Evolutionary conservation across 2,329 filamentous ascomycete genomes (phyloP).

Genomic region (Neonectria neomacrospora): DNA sequence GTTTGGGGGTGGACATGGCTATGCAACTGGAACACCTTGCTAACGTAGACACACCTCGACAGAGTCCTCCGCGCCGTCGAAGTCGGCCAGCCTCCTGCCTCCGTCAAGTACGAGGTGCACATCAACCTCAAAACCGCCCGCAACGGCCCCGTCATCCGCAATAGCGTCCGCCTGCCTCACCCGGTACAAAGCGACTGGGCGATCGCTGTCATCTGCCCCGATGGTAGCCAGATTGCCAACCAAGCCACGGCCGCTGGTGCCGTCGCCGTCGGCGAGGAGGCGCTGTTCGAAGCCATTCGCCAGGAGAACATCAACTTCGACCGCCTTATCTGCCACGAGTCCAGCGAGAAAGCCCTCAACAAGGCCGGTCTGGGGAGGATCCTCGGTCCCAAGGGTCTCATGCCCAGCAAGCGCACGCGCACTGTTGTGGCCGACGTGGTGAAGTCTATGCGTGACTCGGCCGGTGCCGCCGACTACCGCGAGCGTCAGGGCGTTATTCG

Average conservation of each 20-base stretch:
- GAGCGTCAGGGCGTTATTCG: slow-evolving; percentile 87
- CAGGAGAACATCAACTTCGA: slow-evolving; percentile 87
- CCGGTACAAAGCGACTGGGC: slow-evolving; percentile 88
- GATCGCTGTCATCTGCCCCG: slow-evolving; percentile 92
- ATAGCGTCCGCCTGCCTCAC: slow-evolving; percentile 87
- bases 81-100: slow-evolving; percentile 80
- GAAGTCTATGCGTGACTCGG: slow-evolving; percentile 80
- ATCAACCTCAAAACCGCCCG: slow-evolving; percentile 85
- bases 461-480: slow-evolving; percentile 86
- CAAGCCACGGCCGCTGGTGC: slow-evolving; percentile 84
- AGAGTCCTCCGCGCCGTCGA: slow-evolving; percentile 94
- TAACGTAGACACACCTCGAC: slow-evolving; percentile 25
- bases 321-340: slow-evolving; percentile 84
- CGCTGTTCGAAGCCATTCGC: slow-evolving; percentile 81
- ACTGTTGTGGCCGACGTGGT: slow-evolving; percentile 88
- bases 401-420: slow-evolving; percentile 89
- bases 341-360: slow-evolving; percentile 80
- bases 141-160: slow-evolving; percentile 87
- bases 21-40: slow-evolving; percentile 5
- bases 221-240: slow-evolving; percentile 77
- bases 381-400: slow-evolving; percentile 88
- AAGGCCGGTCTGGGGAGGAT: slow-evolving; percentile 84
- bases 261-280: slow-evolving; percentile 83
- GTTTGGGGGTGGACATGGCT: slow-evolving; percentile 5
- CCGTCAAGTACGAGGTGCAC: slow-evolving; percentile 88